A percentile compares a stretch with the other conserved stretches of the same genome.
Evolutionary conservation across 2,329 filamentous ascomycete genomes (phyloP).

Genomic region (Hypoxylon sp.): DNA sequence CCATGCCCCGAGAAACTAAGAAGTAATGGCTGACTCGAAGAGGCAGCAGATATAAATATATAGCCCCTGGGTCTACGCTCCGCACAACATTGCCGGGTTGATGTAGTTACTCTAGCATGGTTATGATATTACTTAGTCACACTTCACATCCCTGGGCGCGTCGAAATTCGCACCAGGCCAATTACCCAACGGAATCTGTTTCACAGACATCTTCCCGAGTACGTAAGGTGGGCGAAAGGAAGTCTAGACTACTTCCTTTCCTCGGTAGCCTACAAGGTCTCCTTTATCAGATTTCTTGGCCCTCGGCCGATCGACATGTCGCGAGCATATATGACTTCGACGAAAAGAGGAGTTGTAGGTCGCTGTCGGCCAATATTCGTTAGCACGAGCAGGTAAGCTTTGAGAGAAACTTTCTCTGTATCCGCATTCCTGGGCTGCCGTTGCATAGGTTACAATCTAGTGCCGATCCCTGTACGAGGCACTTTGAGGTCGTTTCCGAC

Average conservation of each 20-base stretch:
- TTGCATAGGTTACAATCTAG: constrained; percentile 39
- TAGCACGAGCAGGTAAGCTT: constrained; percentile 28
- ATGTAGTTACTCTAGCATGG: constrained; percentile 17
- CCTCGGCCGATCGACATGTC: constrained; percentile 34
- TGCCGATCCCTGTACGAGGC: constrained; percentile 42
- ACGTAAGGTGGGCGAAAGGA: constrained; percentile 12
- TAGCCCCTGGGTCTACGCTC: constrained; percentile 4
- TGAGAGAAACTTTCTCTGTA: constrained; percentile 17
- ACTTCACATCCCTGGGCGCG: constrained; percentile 25
- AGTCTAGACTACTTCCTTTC: constrained; percentile 38
- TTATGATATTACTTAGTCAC: constrained; percentile 29
- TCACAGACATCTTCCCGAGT: constrained; percentile 21
- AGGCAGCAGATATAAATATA: constrained; percentile 26
- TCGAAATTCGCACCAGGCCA: constrained; percentile 20
- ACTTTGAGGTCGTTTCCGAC: constrained; percentile 45
- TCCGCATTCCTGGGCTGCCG: constrained; percentile 29
- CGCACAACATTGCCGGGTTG: constrained; percentile 11
- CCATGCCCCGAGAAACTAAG: neutral
- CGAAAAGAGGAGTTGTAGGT: constrained; percentile 11
- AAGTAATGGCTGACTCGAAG: constrained; percentile 9
- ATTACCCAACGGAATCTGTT: constrained; percentile 30
- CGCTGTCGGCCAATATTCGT: constrained; percentile 20
- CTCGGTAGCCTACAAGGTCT: constrained; percentile 28
- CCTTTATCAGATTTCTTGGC: constrained; percentile 27
- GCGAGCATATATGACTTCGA: constrained; percentile 15